Evolutionary conservation across 495 filamentous ascomycete species (phyloP), one percentile per base, ranked within the genome.

Genomic region (Venustampulla echinocandica): DNA sequence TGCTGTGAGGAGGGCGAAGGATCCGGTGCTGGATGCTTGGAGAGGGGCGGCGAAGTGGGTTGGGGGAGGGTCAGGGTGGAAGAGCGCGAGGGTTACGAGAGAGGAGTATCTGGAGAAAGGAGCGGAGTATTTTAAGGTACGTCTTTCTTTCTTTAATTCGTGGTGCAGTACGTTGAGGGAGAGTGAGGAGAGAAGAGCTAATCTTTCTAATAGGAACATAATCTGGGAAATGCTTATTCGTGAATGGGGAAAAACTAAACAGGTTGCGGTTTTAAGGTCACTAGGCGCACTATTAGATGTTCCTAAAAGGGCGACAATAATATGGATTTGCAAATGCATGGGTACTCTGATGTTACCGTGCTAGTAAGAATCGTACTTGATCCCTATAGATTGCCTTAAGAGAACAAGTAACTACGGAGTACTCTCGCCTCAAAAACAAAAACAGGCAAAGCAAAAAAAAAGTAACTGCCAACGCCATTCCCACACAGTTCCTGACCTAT

Each of bases 21-120:
- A 95, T 58, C 75, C 84, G 1, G 61, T 88, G 9, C 68, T 92
- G 15, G 92, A 97, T 70, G 85, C 90, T 0, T 97, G 90, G 90
- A 84, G 75, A 60, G 90, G 90, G 18, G 90, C 90, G 0, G 90
- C 90, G 22, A 74, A 79, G 49, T 97, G 90, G 89, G 60, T 53
- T 7, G 48, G 55, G 19, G 67, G 68, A 1, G 32, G 56, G 2
- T n/a, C n/a, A n/a, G 64, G 68, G 39, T 75, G 71, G 68, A 74
- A 66, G 44, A 48, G 53, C 41, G 69, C 68, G 5, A 62, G 56
- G 25, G 66, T 94, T 21, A 81, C 80, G 25, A 77, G 77, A 42
- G 78, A 84, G 58, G 86, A 92, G 60, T 94, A 87, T 61, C 55
- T 79, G 47, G 87, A 94, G 65, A 92, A 87, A 67, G 87, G 87